phyloP scores from a whole-genome alignment of 2,329 filamentous ascomycete genomes.

The Truncatella angustata region DNA sequence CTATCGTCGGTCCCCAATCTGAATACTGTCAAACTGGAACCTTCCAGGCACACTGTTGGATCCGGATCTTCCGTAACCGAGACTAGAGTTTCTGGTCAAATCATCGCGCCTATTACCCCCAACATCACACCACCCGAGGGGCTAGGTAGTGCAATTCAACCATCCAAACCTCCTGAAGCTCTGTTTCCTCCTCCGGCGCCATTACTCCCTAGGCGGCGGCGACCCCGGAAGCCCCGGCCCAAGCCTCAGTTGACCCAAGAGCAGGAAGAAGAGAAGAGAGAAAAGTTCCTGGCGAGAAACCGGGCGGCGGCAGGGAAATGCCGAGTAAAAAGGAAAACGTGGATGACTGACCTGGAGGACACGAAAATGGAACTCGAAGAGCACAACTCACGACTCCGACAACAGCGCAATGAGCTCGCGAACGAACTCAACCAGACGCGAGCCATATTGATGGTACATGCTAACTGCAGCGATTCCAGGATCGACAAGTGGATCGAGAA shows the following conservation, averaged over 20 bases:
- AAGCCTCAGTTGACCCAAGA: slow-evolving; percentile 17
- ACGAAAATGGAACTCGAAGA: slow-evolving; percentile 42
- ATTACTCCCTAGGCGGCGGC: slow-evolving; percentile 22
- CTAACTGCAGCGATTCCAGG: slow-evolving; percentile 49
- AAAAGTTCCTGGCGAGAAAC: slow-evolving; percentile 66
- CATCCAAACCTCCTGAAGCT: slow-evolving; percentile 1
- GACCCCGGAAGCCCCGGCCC: slow-evolving; percentile 21
- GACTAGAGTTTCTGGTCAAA: slow-evolving; percentile 20
- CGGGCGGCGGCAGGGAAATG: slow-evolving; percentile 72
- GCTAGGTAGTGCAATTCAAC: background rate
- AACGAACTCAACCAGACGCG: slow-evolving; percentile 47
- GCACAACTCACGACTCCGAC: slow-evolving; percentile 40
- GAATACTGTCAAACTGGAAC: slow-evolving; percentile 17
- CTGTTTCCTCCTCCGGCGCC: slow-evolving; percentile 9
- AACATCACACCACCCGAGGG: slow-evolving; percentile 16
- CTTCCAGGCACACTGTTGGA: slow-evolving; percentile 22
- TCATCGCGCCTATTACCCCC: slow-evolving; percentile 22
- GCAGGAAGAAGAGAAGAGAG: slow-evolving; percentile 43
- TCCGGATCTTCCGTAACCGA: slow-evolving; percentile 25
- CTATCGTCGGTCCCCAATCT: slow-evolving; percentile 13
- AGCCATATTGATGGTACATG: slow-evolving; percentile 50
- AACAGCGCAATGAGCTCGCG: slow-evolving; percentile 40
- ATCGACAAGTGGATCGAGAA: slow-evolving; percentile 54
- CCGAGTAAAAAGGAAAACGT: slow-evolving; percentile 63
- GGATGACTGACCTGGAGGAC: slow-evolving; percentile 48